These are phyloP conservation scores for Boletus rex-veris DNA, from an alignment of 768 basidiomycete genomes.

Conservation along the genomic window DNA sequence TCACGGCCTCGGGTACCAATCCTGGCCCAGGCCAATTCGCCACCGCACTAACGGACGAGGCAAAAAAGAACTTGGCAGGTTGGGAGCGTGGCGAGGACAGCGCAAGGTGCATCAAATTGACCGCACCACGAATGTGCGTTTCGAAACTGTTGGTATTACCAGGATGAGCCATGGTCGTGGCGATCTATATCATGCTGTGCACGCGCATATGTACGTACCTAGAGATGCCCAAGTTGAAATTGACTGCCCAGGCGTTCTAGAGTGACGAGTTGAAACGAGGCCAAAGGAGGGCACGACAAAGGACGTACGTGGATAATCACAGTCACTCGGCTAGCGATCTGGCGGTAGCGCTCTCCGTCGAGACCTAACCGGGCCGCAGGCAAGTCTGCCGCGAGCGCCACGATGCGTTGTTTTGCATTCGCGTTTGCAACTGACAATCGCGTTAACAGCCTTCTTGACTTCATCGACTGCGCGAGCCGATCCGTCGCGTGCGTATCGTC, in stretches of 20 bases:
- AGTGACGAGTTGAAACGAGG: not conserved
- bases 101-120: conserved; percentile 49
- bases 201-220: conserved; percentile 12
- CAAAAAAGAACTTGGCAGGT: conserved; percentile 47
- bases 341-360: conserved; percentile 32
- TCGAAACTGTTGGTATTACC: conserved; percentile 31
- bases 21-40: conserved; percentile 19
- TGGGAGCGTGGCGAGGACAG: conserved; percentile 34
- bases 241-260: conserved; percentile 57
- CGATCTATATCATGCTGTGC: no score
- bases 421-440: not conserved
- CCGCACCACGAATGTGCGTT: conserved; percentile 45
- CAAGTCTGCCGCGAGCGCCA: conserved; percentile 43
- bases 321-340: conserved; percentile 36
- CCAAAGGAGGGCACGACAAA: not conserved
- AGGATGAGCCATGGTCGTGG: conserved; percentile 1
- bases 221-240: conserved; percentile 43
- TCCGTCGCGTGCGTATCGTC: conserved; percentile 40
- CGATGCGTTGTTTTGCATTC: conserved; percentile 27
- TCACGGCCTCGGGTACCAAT: conserved; percentile 23
- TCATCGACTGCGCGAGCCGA: conserved; percentile 43
- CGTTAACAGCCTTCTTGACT: conserved; percentile 31
- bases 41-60: conserved; percentile 43
- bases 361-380: conserved; percentile 42
- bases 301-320: conserved; percentile 43